A percentile compares a stretch with the other conserved stretches of the same genome.
Evolutionary conservation across 306 rosid species (phyloP).

Genomic region (Clitoria ternatea): DNA sequence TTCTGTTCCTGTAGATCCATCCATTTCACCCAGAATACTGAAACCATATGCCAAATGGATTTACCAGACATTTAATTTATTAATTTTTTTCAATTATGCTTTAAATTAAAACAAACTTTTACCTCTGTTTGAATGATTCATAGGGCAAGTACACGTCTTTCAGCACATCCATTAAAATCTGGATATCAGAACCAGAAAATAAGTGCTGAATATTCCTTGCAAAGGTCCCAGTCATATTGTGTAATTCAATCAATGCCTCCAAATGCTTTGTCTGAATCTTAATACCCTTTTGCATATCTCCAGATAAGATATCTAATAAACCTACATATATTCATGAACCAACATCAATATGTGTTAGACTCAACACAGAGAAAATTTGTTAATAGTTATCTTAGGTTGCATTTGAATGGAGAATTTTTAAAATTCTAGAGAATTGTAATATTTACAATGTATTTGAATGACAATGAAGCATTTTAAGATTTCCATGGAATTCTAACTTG

Average conservation of each 20-base stretch:
- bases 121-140: conserved; percentile 93
- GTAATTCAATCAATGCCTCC: conserved; percentile 86
- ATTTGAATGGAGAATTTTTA: too few relatives aligned
- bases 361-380: conserved; percentile 2
- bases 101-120: conserved; percentile 24
- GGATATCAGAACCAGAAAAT: conserved; percentile 77
- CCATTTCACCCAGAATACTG: not conserved
- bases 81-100: not conserved
- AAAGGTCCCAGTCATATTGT: conserved; percentile 87
- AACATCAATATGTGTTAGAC: conserved; percentile 9
- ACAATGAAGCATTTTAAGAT: too few relatives aligned
- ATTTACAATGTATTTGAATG: too few relatives aligned
- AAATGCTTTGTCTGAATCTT: conserved; percentile 90
- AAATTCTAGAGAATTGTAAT: too few relatives aligned
- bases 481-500: too few relatives aligned
- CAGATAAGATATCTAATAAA: conserved; percentile 77
- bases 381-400: not conserved
- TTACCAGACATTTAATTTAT: not conserved
- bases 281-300: conserved; percentile 96
- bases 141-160: conserved; percentile 84
- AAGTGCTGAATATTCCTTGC: conserved; percentile 94
- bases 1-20: not conserved
- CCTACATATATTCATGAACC: conserved; percentile 48
- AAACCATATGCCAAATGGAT: not conserved
- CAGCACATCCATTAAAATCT: conserved; percentile 66